These are phyloP conservation scores for Pseudozyma sp. DNA, from an alignment of 1,284 basidiomycete species.

Conservation along the genomic window DNA sequence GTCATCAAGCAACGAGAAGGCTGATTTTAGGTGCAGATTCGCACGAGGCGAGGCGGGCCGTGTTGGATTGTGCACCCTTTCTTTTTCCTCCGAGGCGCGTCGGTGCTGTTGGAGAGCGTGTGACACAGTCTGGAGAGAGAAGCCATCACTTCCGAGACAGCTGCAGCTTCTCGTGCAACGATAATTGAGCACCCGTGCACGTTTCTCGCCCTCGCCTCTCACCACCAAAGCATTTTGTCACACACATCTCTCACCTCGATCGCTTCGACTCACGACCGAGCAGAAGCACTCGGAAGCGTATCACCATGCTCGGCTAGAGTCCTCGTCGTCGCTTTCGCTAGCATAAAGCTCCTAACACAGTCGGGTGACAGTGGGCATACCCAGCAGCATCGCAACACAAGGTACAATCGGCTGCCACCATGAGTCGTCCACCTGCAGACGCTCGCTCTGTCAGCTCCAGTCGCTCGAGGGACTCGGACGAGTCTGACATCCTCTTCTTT, in stretches of 20 bases:
- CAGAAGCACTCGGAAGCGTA: background rate
- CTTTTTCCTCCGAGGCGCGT: no score
- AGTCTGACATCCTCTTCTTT: constrained; percentile 45
- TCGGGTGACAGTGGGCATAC: no score
- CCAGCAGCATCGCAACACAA: background rate
- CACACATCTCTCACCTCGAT: background rate
- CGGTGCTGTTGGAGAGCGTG: background rate
- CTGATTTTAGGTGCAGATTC: background rate
- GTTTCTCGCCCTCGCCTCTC: background rate
- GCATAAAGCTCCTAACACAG: background rate
- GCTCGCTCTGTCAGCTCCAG: constrained; percentile 26
- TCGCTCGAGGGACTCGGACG: constrained; percentile 27
- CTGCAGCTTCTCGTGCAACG: background rate
- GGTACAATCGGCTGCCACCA: background rate
- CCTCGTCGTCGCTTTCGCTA: background rate
- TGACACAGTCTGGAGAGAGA: no score
- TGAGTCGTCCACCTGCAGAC: constrained; percentile 24
- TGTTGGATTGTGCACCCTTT: no score
- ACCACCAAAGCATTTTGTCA: background rate
- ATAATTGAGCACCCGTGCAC: background rate
- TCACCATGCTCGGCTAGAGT: constrained; percentile 11
- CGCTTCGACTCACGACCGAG: background rate
- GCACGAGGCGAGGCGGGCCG: background rate
- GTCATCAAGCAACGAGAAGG: background rate
- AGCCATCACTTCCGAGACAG: background rate